phyloP scores from a whole-genome alignment of 148 eudicot genomes.

The Camellia sinensis region DNA sequence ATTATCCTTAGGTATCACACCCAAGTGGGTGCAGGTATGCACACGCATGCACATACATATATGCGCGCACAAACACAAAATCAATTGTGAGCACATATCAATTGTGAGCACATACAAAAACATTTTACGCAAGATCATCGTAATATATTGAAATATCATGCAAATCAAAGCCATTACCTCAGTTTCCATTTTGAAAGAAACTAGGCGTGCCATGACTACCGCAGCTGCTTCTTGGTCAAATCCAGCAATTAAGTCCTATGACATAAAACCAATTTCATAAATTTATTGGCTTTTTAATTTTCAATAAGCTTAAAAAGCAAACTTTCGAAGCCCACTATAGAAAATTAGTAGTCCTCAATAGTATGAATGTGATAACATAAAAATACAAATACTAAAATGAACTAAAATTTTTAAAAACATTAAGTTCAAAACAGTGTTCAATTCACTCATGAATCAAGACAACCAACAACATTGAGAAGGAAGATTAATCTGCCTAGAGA shows the following conservation, averaged over 20 bases:
- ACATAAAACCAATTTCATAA: background rate
- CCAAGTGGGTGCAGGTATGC: background rate
- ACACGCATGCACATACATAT: background rate
- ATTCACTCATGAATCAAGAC: background rate
- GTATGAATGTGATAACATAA: too few species aligned
- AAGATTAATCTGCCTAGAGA: background rate
- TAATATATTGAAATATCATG: background rate
- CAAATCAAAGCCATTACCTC: slow-evolving; percentile 52
- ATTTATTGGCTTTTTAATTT: background rate
- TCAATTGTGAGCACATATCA: background rate
- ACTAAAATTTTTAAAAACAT: background rate
- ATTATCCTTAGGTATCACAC: background rate
- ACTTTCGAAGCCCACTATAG: background rate
- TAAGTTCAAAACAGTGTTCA: background rate
- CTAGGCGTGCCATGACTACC: slow-evolving; percentile 80
- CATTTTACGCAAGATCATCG: background rate
- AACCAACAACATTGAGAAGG: background rate
- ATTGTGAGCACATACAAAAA: background rate
- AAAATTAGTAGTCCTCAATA: background rate
- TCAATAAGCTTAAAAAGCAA: slow-evolving; percentile 1
- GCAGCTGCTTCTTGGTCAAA: slow-evolving; percentile 99
- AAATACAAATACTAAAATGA: background rate
- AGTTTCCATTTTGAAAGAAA: slow-evolving; percentile 94
- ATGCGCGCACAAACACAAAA: background rate
- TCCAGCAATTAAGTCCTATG: slow-evolving; percentile 82